Base-by-base conservation (phyloP, 352 stramenopile species). In the Blastocystis sp. region DNA sequence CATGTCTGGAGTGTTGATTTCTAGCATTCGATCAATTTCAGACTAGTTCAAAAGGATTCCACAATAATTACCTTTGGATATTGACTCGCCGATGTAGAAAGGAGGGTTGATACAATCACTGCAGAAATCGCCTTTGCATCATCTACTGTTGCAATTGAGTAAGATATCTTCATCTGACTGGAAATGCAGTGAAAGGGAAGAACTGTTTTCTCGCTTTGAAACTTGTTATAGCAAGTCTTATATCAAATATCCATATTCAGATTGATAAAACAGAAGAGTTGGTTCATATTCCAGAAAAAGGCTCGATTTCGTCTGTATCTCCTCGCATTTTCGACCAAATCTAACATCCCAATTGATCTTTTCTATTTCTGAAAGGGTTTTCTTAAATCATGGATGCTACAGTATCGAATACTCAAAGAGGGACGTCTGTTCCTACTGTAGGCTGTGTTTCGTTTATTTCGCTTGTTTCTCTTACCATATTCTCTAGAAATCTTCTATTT, bases 311-410 rank as follows among this genome's bases (percentile, higher is more conserved):
- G 24, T 11, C 14, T n/a, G 32, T 69, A 4, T 35, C 59, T 24
- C 16, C 4, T 7, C 4, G 32, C 59, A 69, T 43, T 21, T 35
- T 1, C 19, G 16, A 19, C 14, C 51, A 46, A 63, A 80, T 80
- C 69, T 63, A 80, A 39, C 69, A 80, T 80, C 69, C 69, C 52
- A 32, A 16, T 59, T 63, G 32, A 43, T 46, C 21, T 29, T 80
- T 59, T 39, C 19, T 63, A 27, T 35, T 19, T 59, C 6, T 21
- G 42, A 54, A 80, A 42, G 12, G 14, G 1, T 63, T 69, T 58
- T 63, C 43, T 35, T 51, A 19, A 63, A 63, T 29, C 24, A 80
- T 80, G 69, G 69, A 80, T 80, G 42, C 69, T 29, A 80, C 27
- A 63, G 59, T n/a, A 9, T 14, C 16, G 21, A 37, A 37, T 61